Evolutionary conservation across 2,329 filamentous ascomycete species (phyloP).

Genomic region (Macroventuria anomochaeta): DNA sequence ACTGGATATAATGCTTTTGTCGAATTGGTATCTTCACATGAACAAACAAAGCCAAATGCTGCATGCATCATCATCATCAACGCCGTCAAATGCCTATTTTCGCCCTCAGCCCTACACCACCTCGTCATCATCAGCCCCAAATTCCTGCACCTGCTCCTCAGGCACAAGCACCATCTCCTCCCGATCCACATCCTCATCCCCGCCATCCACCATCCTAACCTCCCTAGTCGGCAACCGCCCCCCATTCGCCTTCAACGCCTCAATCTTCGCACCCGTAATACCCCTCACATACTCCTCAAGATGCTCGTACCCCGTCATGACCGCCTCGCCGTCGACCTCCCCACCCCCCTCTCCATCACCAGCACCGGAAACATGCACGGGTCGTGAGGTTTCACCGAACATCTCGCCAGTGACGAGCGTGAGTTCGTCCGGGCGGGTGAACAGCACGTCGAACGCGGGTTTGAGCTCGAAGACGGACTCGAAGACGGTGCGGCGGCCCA

Average conservation of each 20-base stretch:
- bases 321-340: constrained; percentile 59
- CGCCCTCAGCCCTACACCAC: constrained; percentile 1
- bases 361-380: constrained; percentile 24
- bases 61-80: no score
- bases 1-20: neutral
- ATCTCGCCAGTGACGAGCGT: constrained; percentile 84
- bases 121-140: constrained; percentile 2
- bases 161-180: constrained; percentile 41
- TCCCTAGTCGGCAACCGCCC: constrained; percentile 46
- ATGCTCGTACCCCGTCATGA: constrained; percentile 93
- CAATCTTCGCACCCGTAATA: constrained; percentile 81
- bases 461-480: constrained; percentile 87
- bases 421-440: constrained; percentile 81
- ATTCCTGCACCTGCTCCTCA: constrained; percentile 15
- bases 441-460: constrained; percentile 80
- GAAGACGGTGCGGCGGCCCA: constrained; percentile 87
- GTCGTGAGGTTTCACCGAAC: constrained; percentile 70
- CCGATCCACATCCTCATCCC: constrained; percentile 33
- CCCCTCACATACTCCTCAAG: constrained; percentile 95
- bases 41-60: neutral
- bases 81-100: constrained; percentile 1
- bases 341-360: constrained; percentile 52
- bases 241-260: constrained; percentile 59
- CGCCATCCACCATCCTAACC: constrained; percentile 43
- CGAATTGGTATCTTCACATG: constrained; percentile 10